These are phyloP conservation scores for Gypsophila paniculata DNA, from an alignment of 179 eudicot genomes.

Conservation along the genomic window DNA sequence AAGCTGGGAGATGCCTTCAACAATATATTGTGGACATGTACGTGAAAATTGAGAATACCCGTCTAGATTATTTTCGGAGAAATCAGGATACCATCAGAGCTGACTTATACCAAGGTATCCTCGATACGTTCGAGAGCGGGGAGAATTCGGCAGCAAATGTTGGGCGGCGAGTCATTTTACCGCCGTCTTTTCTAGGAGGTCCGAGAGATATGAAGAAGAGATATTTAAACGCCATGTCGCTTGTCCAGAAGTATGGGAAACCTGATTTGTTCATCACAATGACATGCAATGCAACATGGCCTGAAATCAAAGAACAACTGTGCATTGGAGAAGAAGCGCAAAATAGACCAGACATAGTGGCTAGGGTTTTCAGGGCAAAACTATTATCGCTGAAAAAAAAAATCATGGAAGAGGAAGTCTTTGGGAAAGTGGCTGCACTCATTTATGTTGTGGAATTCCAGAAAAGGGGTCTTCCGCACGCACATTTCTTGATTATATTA, in stretches of 20 bases:
- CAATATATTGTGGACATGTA: constrained; percentile 22
- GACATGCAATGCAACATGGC: background rate
- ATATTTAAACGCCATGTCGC: background rate
- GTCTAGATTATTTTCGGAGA: constrained; percentile 2
- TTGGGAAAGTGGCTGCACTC: background rate
- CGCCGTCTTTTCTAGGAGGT: background rate
- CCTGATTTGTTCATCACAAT: background rate
- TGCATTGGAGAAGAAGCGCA: background rate
- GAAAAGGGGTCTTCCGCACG: background rate
- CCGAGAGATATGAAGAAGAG: background rate
- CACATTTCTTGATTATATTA: background rate
- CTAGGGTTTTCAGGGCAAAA: background rate
- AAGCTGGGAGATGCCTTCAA: constrained; percentile 13
- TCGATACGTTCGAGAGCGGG: background rate
- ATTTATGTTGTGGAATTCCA: background rate
- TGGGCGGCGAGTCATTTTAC: background rate
- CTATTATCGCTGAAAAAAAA: background rate
- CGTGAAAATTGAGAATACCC: constrained; percentile 14
- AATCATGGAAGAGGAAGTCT: background rate
- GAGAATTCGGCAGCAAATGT: background rate
- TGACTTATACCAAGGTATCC: background rate
- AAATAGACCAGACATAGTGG: background rate
- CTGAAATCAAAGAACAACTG: background rate
- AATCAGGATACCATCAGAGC: constrained; percentile 9
- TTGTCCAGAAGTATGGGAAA: background rate